These are phyloP conservation scores for Aureobasidium sp. DNA, from an alignment of 2,329 filamentous ascomycete species.

Conservation along the genomic window DNA sequence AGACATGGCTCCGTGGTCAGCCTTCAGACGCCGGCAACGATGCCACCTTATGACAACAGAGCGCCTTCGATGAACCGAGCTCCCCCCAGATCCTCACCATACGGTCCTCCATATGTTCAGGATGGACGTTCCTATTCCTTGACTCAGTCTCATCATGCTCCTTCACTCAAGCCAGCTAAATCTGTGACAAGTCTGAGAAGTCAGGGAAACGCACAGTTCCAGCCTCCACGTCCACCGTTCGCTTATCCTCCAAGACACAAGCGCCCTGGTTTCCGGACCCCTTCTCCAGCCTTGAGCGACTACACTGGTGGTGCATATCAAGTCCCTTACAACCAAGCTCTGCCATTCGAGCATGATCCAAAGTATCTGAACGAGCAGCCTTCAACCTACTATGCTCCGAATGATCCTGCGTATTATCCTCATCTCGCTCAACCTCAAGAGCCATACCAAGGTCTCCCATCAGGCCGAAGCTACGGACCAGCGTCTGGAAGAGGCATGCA, in stretches of 20 bases:
- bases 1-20: constrained; percentile 30
- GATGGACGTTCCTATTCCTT: constrained; percentile 37
- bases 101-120: constrained; percentile 17
- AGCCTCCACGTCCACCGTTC: constrained; percentile 31
- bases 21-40: constrained; percentile 34
- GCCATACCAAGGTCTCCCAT: neutral
- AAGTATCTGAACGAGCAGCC: neutral
- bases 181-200: constrained; percentile 38
- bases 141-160: constrained; percentile 24
- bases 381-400: neutral
- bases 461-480: neutral
- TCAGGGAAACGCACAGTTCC: constrained; percentile 27
- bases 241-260: constrained; percentile 34
- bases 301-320: neutral
- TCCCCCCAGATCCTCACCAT: constrained; percentile 2
- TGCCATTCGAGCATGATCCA: neutral
- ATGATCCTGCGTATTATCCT: neutral
- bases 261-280: constrained; percentile 33
- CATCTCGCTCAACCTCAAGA: neutral
- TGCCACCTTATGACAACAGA: constrained; percentile 33
- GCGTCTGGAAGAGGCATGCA: constrained; percentile 12
- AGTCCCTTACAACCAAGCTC: neutral
- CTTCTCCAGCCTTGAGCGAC: constrained; percentile 38
- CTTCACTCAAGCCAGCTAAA: constrained; percentile 10
- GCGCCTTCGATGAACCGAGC: constrained; percentile 18